Evolutionary conservation across 129 eudicot genomes (phyloP), one percentile per base, ranked within the genome.

Genomic region (Saussurea involucrata): DNA sequence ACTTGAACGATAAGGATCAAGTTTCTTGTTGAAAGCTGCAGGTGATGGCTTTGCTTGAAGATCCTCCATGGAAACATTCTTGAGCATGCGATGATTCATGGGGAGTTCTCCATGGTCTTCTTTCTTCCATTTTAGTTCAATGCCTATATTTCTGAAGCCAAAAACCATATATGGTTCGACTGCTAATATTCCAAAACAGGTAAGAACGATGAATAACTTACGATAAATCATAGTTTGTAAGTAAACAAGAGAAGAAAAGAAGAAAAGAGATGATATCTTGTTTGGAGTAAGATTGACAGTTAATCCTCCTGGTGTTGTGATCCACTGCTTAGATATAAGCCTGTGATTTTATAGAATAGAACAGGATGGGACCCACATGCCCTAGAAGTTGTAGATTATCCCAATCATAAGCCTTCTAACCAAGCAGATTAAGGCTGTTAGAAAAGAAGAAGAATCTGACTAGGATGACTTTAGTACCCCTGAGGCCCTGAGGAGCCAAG

Each of bases 401-500:
- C 89, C 85, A 90, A 88, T 91, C 82, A 90, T 90, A 81, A 88
- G 83, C 78, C 87, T 85, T 79, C 89, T 70, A 83, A 78, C 69
- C 64, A 73, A 77, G 85, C 82, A 86, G 85, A 85, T 77, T 92
- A 86, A 87, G 88, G 88, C 90, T 91, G 98, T 79, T 84, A 49
- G 64, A 72, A 68, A 67, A 80, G 76, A 80, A 80, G 76, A 80
- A 94, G 96, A 91, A 83, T 94, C 92, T 85, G 80, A 86, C 79
- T 84, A 89, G 89, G 88, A 83, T 80, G 89, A 85, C 85, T 84
- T 87, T 83, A 84, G 76, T 80, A 85, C 80, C 86, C 80, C 70
- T 74, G 80, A 84, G 92, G 90, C 86, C 80, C 70, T 74, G 80
- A 84, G 92, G 90, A 93, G 92, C 95, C 83, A 85, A 85, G 97